Conservation (phyloP, 2,329 filamentous ascomycete genomes). For the Chrysoporthe deuterocubensis region DNA sequence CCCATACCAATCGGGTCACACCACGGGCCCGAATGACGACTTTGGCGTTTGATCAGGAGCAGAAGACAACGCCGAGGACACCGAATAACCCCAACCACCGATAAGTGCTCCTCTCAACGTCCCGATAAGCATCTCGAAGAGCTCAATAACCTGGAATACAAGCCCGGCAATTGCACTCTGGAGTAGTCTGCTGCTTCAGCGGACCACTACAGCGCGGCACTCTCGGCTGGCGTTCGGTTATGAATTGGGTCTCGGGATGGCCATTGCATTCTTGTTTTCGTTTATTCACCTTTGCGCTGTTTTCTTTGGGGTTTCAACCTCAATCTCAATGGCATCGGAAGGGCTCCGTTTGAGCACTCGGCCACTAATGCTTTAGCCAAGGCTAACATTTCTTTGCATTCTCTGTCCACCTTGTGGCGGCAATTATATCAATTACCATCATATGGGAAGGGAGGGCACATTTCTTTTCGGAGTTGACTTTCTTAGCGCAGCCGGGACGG, state of each 20-base stretch:
- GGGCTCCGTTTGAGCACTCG: slow-evolving; percentile 1
- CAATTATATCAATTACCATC: not conserved
- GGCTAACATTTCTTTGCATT: slow-evolving; percentile 1
- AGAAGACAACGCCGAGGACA: not conserved
- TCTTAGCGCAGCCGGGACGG: slow-evolving; percentile 2
- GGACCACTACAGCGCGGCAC: not conserved
- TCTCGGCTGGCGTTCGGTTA: not conserved
- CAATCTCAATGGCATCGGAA: not conserved
- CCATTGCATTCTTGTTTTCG: not conserved
- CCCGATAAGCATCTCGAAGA: not conserved
- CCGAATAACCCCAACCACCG: not conserved
- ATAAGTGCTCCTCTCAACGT: not conserved
- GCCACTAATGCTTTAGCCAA: not conserved
- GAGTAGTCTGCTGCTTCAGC: not conserved
- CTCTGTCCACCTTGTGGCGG: slow-evolving; percentile 1
- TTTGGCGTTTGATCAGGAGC: slow-evolving; percentile 19
- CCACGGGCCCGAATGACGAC: not conserved
- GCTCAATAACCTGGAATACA: not conserved
- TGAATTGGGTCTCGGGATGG: not conserved
- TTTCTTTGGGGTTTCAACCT: not conserved
- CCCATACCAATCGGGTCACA: slow-evolving; percentile 21
- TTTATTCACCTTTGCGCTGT: not conserved
- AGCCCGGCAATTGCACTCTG: not conserved
- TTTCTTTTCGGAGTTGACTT: slow-evolving; percentile 12
- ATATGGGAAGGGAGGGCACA: slow-evolving; percentile 1